Evolutionary conservation across 139 green algal genomes (phyloP), one percentile per base, ranked within the genome.

Genomic region (Chlorella ohadii): DNA sequence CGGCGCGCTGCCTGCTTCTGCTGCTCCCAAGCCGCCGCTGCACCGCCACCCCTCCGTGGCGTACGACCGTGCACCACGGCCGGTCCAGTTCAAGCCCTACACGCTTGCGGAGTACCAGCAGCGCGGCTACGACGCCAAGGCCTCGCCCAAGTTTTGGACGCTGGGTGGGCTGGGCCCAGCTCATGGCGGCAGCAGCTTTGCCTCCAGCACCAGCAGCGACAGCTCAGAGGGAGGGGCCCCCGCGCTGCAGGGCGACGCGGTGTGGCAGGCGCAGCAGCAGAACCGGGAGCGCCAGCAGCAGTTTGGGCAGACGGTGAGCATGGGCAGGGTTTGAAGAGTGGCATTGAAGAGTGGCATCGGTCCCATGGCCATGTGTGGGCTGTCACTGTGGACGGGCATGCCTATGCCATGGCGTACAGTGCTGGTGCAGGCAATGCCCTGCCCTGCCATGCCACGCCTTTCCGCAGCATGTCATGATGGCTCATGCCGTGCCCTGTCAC

Each of bases 141-240:
- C 34, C 20, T 36, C 38, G 6, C 25, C 19, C 41, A 87, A 81
- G 55, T 96, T 96, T 80, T 96, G 91, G 92, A 56, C 93, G 87
- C 88, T 97, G 41, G 94, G 94, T 13, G 86, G 83, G 34, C 86
- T 97, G 64, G 94, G 93, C 3, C 90, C 92, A 0, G 89, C 93
- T 31, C 81, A 91, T 5, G 33, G 34, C 34, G 3, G 19, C 76
- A 61, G 51, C 89, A 94, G 51, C 51, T 59, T 59, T 22, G 51
- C 51, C 51, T 59, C 51, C 51, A 59, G 51, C 51, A 59, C 51
- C 51, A 59, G 51, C 51, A 59, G 51, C 51, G 51, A 59, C 51
- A 13, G 51, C 51, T 59, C 51, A 2, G 51, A 59, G 51, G 51
- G 51, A 20, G 51, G 51, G 11, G 15, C 12, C 51, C 12, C 12